Conservation (phyloP, 2,329 filamentous ascomycete genomes). For the Penicillium decumbens region DNA sequence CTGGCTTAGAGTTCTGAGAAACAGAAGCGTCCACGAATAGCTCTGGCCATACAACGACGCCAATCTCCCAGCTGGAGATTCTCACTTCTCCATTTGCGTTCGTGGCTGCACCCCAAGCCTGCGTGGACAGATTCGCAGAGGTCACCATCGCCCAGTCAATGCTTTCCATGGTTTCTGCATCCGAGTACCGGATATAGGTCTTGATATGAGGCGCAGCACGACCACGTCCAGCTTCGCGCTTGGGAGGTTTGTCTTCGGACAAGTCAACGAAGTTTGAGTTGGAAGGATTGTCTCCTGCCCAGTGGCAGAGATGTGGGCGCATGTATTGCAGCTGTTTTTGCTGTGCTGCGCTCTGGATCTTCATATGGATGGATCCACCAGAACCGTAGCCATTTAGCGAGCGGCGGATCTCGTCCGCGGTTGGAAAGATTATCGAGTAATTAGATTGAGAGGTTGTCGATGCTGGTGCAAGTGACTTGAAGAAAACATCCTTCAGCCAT, state of each 20-base stretch:
- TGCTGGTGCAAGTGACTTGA: constrained; percentile 41
- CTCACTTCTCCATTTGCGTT: constrained; percentile 58
- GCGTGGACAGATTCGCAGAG: constrained; percentile 85
- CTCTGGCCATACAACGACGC: constrained; percentile 75
- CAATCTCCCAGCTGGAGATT: constrained; percentile 77
- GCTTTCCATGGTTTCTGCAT: constrained; percentile 31
- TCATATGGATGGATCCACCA: constrained; percentile 77
- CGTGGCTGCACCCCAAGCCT: constrained; percentile 73
- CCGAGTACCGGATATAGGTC: constrained; percentile 68
- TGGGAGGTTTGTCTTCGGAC: constrained; percentile 7
- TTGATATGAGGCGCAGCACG: constrained; percentile 83
- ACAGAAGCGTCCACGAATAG: constrained; percentile 36
- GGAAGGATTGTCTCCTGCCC: constrained; percentile 57
- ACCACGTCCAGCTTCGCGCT: constrained; percentile 55
- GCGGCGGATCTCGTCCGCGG: constrained; percentile 67
- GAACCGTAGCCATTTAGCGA: constrained; percentile 75
- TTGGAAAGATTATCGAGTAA: constrained; percentile 76
- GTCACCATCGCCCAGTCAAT: constrained; percentile 85
- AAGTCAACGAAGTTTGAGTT: constrained; percentile 8
- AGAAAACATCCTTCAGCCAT: constrained; percentile 67
- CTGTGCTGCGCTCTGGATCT: constrained; percentile 65
- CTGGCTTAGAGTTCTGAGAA: background rate
- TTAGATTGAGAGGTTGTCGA: constrained; percentile 37
- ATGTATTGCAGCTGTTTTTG: constrained; percentile 70
- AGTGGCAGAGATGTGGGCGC: constrained; percentile 66